Evolutionary conservation across 129 eudicot genomes (phyloP).

Genomic region (Arctium minus): DNA sequence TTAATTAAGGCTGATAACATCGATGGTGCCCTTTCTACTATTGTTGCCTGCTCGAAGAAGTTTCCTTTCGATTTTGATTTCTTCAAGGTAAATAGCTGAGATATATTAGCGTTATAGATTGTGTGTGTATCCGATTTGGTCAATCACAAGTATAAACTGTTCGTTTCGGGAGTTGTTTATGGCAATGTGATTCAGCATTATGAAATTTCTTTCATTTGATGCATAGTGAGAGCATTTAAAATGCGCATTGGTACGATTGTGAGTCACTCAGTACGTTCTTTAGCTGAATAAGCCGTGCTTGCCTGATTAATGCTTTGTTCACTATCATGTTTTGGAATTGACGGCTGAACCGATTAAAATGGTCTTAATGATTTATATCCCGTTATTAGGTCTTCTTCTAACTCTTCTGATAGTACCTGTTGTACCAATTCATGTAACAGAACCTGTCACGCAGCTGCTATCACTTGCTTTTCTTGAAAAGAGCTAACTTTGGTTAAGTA

Average conservation of each 20-base stretch:
- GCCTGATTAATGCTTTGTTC: background rate
- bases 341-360: background rate
- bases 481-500: background rate
- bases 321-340: background rate
- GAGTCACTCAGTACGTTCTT: background rate
- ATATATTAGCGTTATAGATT: background rate
- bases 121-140: background rate
- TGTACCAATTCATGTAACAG: background rate
- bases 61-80: slow-evolving; percentile 51
- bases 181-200: slow-evolving; percentile 1
- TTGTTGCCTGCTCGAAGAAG: slow-evolving; percentile 38
- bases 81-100: slow-evolving; percentile 51
- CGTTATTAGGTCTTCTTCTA: background rate
- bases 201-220: background rate
- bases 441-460: background rate
- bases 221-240: background rate
- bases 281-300: background rate
- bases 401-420: background rate
- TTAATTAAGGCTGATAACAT: slow-evolving; percentile 59
- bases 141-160: background rate
- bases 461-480: background rate
- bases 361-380: background rate
- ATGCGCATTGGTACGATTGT: background rate
- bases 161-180: slow-evolving; percentile 5
- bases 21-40: slow-evolving; percentile 59